phyloP scores from a whole-genome alignment of 2,329 filamentous ascomycete genomes.

The Aschersonia sp. region DNA sequence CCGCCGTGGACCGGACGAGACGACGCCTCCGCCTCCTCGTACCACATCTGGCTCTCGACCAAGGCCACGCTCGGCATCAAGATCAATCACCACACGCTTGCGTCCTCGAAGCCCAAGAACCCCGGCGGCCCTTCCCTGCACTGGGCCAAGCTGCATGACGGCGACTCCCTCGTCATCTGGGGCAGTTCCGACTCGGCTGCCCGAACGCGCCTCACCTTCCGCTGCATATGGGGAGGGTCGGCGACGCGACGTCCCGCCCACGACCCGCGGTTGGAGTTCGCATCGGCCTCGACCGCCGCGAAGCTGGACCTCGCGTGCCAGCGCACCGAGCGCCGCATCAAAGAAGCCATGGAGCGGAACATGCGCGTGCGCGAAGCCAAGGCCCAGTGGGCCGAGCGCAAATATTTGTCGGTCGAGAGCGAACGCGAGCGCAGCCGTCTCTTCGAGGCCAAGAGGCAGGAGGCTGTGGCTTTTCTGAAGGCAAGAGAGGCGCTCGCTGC shows the following conservation, averaged over 20 bases:
- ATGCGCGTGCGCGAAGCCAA: conserved; percentile 27
- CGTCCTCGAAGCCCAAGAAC: conserved; percentile 38
- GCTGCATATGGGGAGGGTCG: conserved; percentile 43
- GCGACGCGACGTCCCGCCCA: conserved; percentile 21
- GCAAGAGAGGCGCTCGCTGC: conserved; percentile 11
- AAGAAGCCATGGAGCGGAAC: conserved; percentile 23
- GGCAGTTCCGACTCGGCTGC: conserved; percentile 25
- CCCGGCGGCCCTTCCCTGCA: conserved; percentile 37
- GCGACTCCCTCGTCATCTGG: conserved; percentile 66
- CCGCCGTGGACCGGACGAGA: conserved; percentile 23
- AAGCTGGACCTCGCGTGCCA: conserved; percentile 34
- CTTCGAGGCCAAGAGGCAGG: conserved; percentile 33
- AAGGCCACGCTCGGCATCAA: conserved; percentile 63
- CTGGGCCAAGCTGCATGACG: conserved; percentile 60
- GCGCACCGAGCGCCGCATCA: conserved; percentile 28
- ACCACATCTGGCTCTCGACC: conserved; percentile 63
- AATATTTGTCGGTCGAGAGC: conserved; percentile 19
- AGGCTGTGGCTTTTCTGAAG: conserved; percentile 27
- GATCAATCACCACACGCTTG: conserved; percentile 59
- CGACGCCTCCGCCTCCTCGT: conserved; percentile 31
- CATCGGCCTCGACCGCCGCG: conserved; percentile 22
- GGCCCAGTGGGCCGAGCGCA: conserved; percentile 27
- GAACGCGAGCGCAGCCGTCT: conserved; percentile 33
- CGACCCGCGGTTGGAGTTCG: conserved; percentile 15
- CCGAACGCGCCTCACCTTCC: conserved; percentile 33